These are phyloP conservation scores for Populus hybrid DNA, from an alignment of 441 rosid genomes.

Conservation along the genomic window DNA sequence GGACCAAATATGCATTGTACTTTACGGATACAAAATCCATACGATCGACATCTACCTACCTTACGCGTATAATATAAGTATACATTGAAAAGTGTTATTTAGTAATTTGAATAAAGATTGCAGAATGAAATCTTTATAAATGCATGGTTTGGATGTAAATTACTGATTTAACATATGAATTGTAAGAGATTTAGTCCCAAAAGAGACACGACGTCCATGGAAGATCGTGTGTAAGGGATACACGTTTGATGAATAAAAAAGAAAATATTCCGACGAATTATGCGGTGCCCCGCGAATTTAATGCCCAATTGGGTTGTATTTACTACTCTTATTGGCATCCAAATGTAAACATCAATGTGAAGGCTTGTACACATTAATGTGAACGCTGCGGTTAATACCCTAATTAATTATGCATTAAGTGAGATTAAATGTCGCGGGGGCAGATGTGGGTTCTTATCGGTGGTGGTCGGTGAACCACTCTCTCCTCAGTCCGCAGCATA, in stretches of 20 bases:
- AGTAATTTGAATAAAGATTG: too few species aligned
- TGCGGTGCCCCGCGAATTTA: conserved; percentile 30
- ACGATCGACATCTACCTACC: too few species aligned
- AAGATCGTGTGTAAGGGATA: too few species aligned
- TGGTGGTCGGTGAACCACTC: conserved; percentile 29
- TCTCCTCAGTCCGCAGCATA: not conserved
- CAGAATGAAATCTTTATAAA: too few species aligned
- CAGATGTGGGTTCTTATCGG: not conserved
- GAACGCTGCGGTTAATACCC: not conserved
- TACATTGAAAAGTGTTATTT: too few species aligned
- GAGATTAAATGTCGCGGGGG: conserved; percentile 16
- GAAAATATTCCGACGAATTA: not conserved
- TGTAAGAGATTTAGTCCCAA: too few species aligned
- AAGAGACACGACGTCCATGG: too few species aligned
- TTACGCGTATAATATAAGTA: too few species aligned
- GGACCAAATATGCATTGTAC: not conserved
- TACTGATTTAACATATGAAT: too few species aligned
- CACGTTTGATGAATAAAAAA: too few species aligned
- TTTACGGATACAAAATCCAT: too few species aligned
- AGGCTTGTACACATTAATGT: not conserved
- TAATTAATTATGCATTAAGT: not conserved
- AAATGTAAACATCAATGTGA: not conserved
- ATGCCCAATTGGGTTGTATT: not conserved
- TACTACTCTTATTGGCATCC: not conserved
- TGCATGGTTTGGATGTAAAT: too few species aligned